A percentile compares a stretch with the other conserved stretches of the same genome.
These are phyloP conservation scores for Nakazawaea populi DNA, from an alignment of 805 yeast genomes.

Conservation along the genomic window DNA sequence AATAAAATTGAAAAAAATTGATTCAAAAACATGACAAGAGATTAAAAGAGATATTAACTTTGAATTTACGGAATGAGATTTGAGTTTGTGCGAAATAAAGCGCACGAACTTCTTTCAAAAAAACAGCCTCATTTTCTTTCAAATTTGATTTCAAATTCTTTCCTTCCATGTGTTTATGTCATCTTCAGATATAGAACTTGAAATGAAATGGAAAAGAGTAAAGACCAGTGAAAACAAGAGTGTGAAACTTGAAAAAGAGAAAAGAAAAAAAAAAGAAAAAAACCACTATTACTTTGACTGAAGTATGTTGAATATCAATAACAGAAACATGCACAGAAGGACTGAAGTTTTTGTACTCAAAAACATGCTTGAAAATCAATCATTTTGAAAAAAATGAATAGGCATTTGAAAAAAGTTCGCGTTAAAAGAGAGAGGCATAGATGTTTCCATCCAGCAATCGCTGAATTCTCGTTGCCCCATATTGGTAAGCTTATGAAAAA, in stretches of 20 bases:
- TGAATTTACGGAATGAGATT: not conserved
- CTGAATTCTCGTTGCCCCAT: too few species aligned
- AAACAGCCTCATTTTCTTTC: not conserved
- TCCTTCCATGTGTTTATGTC: not conserved
- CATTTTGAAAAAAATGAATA: not conserved
- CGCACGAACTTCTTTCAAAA: not conserved
- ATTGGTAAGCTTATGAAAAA: too few species aligned
- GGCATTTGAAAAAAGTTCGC: not conserved
- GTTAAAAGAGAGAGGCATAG: not conserved
- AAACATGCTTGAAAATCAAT: conserved; percentile 1
- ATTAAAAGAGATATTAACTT: not conserved
- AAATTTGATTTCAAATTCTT: not conserved
- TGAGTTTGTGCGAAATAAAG: not conserved
- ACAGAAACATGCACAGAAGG: conserved; percentile 1
- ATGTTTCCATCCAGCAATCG: not conserved
- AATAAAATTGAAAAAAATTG: too few species aligned
- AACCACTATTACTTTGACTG: not conserved
- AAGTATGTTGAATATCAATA: not conserved
- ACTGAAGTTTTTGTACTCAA: conserved; percentile 6
- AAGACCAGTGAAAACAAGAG: not conserved
- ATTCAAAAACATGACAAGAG: not conserved
- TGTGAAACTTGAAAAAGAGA: not conserved
- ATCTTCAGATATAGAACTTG: not conserved
- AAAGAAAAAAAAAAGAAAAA: not conserved
- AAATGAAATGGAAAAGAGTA: too few species aligned